Evolutionary conservation across 495 filamentous ascomycete species (phyloP).

Genomic region (Penicillium pulvis): DNA sequence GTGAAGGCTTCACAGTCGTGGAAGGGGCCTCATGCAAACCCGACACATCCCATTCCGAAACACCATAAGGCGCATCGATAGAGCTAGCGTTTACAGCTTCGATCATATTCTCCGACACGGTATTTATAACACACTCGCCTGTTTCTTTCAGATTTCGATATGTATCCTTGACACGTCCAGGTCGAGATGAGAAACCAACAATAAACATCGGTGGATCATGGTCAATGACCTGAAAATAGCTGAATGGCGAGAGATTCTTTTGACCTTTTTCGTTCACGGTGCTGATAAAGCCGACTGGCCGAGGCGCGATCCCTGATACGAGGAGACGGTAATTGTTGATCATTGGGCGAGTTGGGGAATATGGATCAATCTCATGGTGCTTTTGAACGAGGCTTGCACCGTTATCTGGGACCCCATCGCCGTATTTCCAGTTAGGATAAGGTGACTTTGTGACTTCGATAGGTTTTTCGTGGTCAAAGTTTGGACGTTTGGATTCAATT

Average conservation of each 20-base stretch:
- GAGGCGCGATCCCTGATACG: constrained; percentile 78
- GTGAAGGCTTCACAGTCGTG: constrained; percentile 58
- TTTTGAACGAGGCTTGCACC: constrained; percentile 46
- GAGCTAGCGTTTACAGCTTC: constrained; percentile 80
- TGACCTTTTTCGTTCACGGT: constrained; percentile 52
- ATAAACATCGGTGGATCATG: constrained; percentile 87
- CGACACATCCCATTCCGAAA: constrained; percentile 75
- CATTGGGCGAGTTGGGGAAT: constrained; percentile 61
- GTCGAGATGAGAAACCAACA: constrained; percentile 64
- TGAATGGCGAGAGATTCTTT: constrained; percentile 81
- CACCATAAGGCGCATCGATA: constrained; percentile 74
- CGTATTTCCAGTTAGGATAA: constrained; percentile 71
- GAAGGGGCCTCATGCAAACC: constrained; percentile 68
- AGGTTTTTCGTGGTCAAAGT: constrained; percentile 51
- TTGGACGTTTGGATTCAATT: constrained; percentile 65
- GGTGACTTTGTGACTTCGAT: constrained; percentile 69
- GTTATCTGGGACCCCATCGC: constrained; percentile 65
- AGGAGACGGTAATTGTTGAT: constrained; percentile 85
- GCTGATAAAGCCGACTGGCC: constrained; percentile 65
- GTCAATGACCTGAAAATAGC: constrained; percentile 76
- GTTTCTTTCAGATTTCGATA: constrained; percentile 67
- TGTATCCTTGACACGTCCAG: constrained; percentile 67
- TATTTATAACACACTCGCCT: constrained; percentile 75
- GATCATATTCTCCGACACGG: constrained; percentile 75
- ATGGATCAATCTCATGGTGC: constrained; percentile 79